Base-by-base conservation (phyloP, 306 rosid species). In the Quercus mongolica region DNA sequence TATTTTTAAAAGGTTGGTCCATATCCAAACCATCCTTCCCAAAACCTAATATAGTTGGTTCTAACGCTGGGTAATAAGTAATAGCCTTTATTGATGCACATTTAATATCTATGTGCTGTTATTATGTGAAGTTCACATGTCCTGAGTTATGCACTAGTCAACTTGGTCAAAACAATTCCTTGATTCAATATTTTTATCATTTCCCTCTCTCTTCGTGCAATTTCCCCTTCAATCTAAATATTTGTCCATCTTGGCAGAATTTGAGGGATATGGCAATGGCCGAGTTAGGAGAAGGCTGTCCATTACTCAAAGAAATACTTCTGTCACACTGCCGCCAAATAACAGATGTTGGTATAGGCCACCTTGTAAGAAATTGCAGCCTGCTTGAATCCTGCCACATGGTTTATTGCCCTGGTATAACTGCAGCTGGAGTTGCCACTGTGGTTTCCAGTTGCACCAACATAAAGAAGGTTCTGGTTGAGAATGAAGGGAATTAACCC, bases 381-480 rank as follows among this genome's bases (percentile, higher is more conserved):
- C 74, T 88, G 85, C 88, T 95, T 14, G 94, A 92, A 77, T 84
- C 97, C 75, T 93, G 98, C 81, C 99, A 93, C 78, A 88, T 93
- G 97, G 98, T 90, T 76, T 95, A 91, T 77, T 95, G 99, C 83
- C 92, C 91, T 4, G 86, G 92, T 62, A 82, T 95, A 77, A 91
- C 98, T 17, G 86, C 91, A 46, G 86, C 88, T 17, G 98, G 98
- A 28, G 97, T 95, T 28, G 97, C 99, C 71, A 89, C 93, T 0
- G 90, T 95, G 74, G 96, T 95, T 69, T 93, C 99, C 5, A 76
- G 97, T 55, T 95, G 99, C 67, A 88, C 91, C 56, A 87, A 88
- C 87, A 83, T 95, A 78, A 95, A 89, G 86, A 95, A 93, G 84
- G 88, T 95, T 54, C 88, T 93, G n/a, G 98, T 95, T n/a, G 99